Evolutionary conservation across 805 yeast species (phyloP), one percentile per base, ranked within the genome.

Genomic region (Pichia sporocuriosa): DNA sequence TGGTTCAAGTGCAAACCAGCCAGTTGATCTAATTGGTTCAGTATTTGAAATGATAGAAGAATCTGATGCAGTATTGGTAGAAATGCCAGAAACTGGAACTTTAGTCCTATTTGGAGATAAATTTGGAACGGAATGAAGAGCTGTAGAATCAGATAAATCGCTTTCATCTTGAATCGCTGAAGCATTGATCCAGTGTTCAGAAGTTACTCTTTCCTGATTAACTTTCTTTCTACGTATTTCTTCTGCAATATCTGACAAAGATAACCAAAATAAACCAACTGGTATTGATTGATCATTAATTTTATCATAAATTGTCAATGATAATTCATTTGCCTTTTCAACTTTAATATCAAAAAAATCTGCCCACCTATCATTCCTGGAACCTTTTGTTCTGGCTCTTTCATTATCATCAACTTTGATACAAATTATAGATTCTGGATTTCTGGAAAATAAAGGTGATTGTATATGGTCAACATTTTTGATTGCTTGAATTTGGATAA

Each of bases 1-100:
- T 9, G 98, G 97, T 61, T 90, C 98, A 47, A 93, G 68, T 42
- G 83, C 80, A 56, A 86, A 84, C 97, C 97, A 93, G 6, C 85
- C 73, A 40, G 80, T 83, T 71, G 21, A 79, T 47, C 38, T 61
- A 52, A 43, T 40, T 37, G 41, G 46, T 17, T 36, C 20, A 1
- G 31, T 33, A 16, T n/a, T 12, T 4, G 47, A 5, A 15, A 57
- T 45, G 0, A 42, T 30, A 9, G 43, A 43, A 12, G 48, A 35
- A 7, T 48, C 42, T 3, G 50, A 26, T n/a, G n/a, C n/a, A n/a
- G n/a, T n/a, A n/a, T n/a, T n/a, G n/a, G n/a, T n/a, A n/a, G n/a
- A n/a, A n/a, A n/a, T n/a, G n/a, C n/a, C n/a, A n/a, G 39, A 35
- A 3, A 26, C n/a, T 6, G 35, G n/a, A 9, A 19, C 37, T 16